These are phyloP conservation scores for Phytopythium sindhum DNA, from an alignment of 352 stramenopile species.

Conservation along the genomic window DNA sequence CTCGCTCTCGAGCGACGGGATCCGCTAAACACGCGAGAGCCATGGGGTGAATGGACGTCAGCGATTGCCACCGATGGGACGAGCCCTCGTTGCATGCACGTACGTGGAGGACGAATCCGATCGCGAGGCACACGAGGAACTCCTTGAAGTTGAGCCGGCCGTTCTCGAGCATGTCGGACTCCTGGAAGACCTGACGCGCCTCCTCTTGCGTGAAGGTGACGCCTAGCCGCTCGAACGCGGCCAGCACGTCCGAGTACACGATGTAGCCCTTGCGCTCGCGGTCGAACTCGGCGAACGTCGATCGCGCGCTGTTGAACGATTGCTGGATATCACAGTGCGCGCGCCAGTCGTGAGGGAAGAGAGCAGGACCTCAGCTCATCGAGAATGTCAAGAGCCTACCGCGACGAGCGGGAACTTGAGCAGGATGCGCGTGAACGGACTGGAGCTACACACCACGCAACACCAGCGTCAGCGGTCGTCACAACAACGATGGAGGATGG, in stretches of 20 bases:
- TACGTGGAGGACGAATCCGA: constrained; percentile 85
- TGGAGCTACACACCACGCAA: constrained; percentile 11
- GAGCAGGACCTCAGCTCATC: too few relatives aligned
- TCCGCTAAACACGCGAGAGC: constrained; percentile 26
- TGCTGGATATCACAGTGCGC: constrained; percentile 18
- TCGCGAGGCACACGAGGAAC: constrained; percentile 84
- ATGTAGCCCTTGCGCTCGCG: constrained; percentile 70
- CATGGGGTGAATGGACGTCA: too few relatives aligned
- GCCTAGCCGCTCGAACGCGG: constrained; percentile 72
- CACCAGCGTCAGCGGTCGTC: not conserved
- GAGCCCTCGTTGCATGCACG: not conserved
- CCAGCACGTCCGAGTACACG: constrained; percentile 65
- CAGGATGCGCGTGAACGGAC: constrained; percentile 76
- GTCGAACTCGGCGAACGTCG: constrained; percentile 66
- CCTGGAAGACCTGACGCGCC: constrained; percentile 69
- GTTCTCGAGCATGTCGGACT: constrained; percentile 84
- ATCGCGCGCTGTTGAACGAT: constrained; percentile 77
- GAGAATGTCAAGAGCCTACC: constrained; percentile 14
- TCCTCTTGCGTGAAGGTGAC: constrained; percentile 73
- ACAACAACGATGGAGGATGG: not conserved
- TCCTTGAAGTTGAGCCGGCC: constrained; percentile 84
- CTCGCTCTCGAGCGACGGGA: constrained; percentile 67
- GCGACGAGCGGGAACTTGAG: constrained; percentile 71
- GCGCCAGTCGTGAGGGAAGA: not conserved
- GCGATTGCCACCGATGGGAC: too few relatives aligned